Conservation (phyloP, 1,284 basidiomycete genomes). For the Tremellales sp. region DNA sequence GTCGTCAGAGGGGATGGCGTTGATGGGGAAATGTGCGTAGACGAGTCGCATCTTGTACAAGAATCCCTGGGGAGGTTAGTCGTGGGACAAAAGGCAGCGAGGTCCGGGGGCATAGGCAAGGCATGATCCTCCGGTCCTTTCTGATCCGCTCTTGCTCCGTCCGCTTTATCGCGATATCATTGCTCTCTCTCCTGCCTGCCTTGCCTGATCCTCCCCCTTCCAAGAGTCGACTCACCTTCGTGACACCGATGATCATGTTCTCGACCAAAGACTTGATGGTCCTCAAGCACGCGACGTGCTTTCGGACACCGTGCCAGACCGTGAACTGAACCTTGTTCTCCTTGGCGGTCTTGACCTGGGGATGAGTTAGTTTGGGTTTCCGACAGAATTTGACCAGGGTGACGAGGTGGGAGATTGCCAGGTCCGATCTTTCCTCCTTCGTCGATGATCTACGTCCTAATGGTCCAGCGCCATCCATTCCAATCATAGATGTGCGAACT, state of each 20-base stretch:
- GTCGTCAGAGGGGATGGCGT: constrained; percentile 88
- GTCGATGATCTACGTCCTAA: too few species aligned
- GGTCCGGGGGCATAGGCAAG: too few species aligned
- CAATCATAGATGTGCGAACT: background rate
- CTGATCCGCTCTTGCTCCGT: too few species aligned
- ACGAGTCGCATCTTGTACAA: constrained; percentile 99
- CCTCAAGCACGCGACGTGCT: constrained; percentile 96
- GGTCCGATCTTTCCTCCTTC: background rate
- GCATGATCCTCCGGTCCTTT: too few species aligned
- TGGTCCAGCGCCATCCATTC: too few species aligned
- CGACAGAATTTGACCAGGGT: too few species aligned
- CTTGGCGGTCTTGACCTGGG: constrained; percentile 50
- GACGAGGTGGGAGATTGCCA: background rate
- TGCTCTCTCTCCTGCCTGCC: background rate
- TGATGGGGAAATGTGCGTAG: constrained; percentile 99
- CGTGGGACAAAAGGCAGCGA: too few species aligned
- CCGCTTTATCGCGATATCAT: too few species aligned
- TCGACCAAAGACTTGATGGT: constrained; percentile 91
- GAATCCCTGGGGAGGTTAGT: constrained; percentile 90
- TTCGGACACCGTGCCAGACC: constrained; percentile 97
- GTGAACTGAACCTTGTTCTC: constrained; percentile 78
- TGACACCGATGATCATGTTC: constrained; percentile 98
- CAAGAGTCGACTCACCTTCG: constrained; percentile 67
- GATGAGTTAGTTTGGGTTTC: background rate
- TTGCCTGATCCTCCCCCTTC: too few species aligned